Conservation (phyloP, 2,329 filamentous ascomycete genomes). For the Pseudofabraea citricarpa region DNA sequence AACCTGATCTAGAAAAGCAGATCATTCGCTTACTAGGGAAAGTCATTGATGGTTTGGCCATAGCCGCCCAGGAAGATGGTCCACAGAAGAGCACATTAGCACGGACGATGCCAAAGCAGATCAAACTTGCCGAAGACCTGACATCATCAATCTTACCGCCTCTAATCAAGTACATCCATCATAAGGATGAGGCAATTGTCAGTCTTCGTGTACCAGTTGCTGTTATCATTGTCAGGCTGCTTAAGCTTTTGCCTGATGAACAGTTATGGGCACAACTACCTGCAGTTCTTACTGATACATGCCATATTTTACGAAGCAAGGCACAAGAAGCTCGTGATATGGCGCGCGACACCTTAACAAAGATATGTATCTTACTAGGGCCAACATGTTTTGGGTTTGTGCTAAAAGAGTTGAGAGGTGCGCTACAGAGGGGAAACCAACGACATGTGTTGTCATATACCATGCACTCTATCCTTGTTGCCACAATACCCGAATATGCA, state of each 20-base stretch:
- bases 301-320: conserved; percentile 86
- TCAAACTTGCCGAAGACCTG: conserved; percentile 69
- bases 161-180: conserved; percentile 78
- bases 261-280: conserved; percentile 73
- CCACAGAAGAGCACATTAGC: conserved; percentile 44
- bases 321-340: conserved; percentile 86
- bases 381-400: conserved; percentile 84
- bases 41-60: conserved; percentile 70
- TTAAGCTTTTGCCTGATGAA: conserved; percentile 71
- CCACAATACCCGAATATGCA: conserved; percentile 64
- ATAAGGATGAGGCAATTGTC: conserved; percentile 92
- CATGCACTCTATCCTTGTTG: conserved; percentile 83
- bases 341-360: conserved; percentile 79
- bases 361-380: conserved; percentile 77
- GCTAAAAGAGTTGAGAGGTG: conserved; percentile 82
- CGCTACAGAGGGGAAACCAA: conserved; percentile 82
- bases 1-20: conserved; percentile 79
- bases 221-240: conserved; percentile 80
- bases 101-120: conserved; percentile 58
- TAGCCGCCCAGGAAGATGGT: conserved; percentile 41
- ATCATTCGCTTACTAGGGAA: conserved; percentile 77
- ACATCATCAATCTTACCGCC: conserved; percentile 71
- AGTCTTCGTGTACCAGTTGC: conserved; percentile 89
- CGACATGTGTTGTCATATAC: conserved; percentile 94
- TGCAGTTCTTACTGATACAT: conserved; percentile 83